phyloP scores from a whole-genome alignment of 208 protist species.

The Balamuthia mandrillaris region DNA sequence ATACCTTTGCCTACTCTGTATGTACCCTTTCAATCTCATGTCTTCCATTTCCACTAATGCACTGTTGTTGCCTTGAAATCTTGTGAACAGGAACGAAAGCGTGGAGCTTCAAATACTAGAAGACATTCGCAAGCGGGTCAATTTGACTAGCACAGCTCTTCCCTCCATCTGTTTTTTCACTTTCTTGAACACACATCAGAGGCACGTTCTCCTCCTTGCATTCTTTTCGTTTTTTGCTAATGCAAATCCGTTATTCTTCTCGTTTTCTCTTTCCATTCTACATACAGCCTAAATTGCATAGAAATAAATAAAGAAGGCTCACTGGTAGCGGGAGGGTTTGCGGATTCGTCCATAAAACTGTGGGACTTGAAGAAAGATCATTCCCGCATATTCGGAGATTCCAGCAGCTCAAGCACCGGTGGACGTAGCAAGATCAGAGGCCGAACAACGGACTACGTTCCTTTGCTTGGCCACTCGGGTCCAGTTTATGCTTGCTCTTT shows the following conservation, averaged over 20 bases:
- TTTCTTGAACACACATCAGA: constrained; percentile 63
- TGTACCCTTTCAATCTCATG: not conserved
- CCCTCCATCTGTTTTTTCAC: constrained; percentile 73
- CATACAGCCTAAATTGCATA: constrained; percentile 47
- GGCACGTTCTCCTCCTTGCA: not conserved
- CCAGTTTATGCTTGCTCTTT: constrained; percentile 60
- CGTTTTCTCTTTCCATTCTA: not conserved
- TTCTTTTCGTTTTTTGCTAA: constrained; percentile 19
- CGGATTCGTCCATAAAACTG: constrained; percentile 64
- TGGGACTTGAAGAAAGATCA: constrained; percentile 60
- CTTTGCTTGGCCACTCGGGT: constrained; percentile 63
- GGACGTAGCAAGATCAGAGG: not conserved
- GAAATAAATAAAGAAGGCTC: constrained; percentile 55
- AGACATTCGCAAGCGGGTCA: constrained; percentile 30
- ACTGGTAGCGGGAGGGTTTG: constrained; percentile 60
- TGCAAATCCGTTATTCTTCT: not conserved
- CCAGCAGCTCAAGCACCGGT: not conserved
- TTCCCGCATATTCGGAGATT: not conserved
- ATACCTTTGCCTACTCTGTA: not conserved
- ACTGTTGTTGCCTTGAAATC: not conserved
- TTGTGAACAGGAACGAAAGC: not conserved
- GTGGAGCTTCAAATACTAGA: not conserved
- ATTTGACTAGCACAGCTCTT: constrained; percentile 41
- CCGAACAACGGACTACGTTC: not conserved
- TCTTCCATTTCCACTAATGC: not conserved